A percentile compares a stretch with the other conserved stretches of the same genome.
Evolutionary conservation across 2,329 filamentous ascomycete species (phyloP).

Genomic region (Aureobasidium sp.): DNA sequence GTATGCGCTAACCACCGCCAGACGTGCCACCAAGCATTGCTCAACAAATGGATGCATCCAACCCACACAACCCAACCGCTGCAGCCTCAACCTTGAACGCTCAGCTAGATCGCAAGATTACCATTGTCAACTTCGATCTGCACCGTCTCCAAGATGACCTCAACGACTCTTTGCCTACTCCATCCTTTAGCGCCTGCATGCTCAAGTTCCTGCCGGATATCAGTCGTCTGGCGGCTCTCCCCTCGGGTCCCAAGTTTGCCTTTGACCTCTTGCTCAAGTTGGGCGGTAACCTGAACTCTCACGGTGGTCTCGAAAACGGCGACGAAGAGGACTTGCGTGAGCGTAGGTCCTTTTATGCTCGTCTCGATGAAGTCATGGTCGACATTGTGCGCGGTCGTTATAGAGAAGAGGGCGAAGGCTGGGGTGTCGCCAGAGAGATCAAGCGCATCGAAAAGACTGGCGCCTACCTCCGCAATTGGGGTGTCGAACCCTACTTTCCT

Average conservation of each 20-base stretch:
- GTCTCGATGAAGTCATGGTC: slow-evolving; percentile 43
- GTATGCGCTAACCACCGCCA: slow-evolving; percentile 19
- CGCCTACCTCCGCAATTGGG: slow-evolving; percentile 42
- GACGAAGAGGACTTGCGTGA: slow-evolving; percentile 40
- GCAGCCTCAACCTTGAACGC: slow-evolving; percentile 44
- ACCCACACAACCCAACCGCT: slow-evolving; percentile 31
- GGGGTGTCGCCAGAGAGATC: slow-evolving; percentile 44
- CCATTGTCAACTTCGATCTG: slow-evolving; percentile 48
- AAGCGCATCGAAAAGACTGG: slow-evolving; percentile 49
- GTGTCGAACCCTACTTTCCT: slow-evolving; percentile 46
- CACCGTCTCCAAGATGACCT: slow-evolving; percentile 48
- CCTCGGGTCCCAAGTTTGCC: slow-evolving; percentile 39
- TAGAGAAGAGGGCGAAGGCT: slow-evolving; percentile 41
- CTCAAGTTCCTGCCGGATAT: slow-evolving; percentile 48
- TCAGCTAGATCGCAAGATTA: slow-evolving; percentile 50
- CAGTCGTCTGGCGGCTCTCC: slow-evolving; percentile 39
- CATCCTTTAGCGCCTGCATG: slow-evolving; percentile 46
- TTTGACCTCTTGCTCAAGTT: slow-evolving; percentile 48
- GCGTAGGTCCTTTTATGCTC: slow-evolving; percentile 41
- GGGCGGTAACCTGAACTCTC: slow-evolving; percentile 46
- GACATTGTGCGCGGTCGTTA: slow-evolving; percentile 44
- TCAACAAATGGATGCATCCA: slow-evolving; percentile 43
- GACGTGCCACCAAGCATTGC: slow-evolving; percentile 45
- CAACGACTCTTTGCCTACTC: slow-evolving; percentile 44
- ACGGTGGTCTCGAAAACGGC: slow-evolving; percentile 42